A percentile compares a stretch with the other conserved stretches of the same genome.
phyloP scores from a whole-genome alignment of 805 yeast genomes.

The Sungouiella blattae region DNA sequence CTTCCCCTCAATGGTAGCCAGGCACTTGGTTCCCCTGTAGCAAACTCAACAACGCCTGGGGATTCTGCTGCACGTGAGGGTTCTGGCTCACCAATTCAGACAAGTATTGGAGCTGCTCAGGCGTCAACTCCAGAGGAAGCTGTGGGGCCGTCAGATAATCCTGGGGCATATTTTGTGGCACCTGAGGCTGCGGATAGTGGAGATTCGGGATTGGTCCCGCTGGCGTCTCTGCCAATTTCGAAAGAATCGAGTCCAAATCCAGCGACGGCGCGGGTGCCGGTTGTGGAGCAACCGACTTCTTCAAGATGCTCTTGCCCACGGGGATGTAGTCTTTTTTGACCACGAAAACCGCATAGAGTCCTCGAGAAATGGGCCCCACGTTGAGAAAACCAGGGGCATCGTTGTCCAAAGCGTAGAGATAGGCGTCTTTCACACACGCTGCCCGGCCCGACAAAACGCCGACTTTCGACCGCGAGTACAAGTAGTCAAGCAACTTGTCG shows the following conservation, averaged over 20 bases:
- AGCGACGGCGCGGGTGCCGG: slow-evolving; percentile 5
- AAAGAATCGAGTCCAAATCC: slow-evolving; percentile 23
- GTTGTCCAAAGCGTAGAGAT: slow-evolving; percentile 43
- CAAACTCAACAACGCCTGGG: slow-evolving; percentile 14
- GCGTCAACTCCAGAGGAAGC: slow-evolving; percentile 6
- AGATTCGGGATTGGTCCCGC: slow-evolving; percentile 2
- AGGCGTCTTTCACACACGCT: slow-evolving; percentile 58
- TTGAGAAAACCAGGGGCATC: slow-evolving; percentile 4
- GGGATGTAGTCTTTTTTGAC: slow-evolving; percentile 36
- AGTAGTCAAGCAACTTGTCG: slow-evolving; percentile 40
- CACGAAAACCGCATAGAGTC: slow-evolving; percentile 29
- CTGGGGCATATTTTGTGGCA: not conserved
- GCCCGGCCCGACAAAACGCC: slow-evolving; percentile 59
- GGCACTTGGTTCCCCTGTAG: slow-evolving; percentile 8
- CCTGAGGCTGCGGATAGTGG: not conserved
- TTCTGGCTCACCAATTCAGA: slow-evolving; percentile 15
- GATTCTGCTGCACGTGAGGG: slow-evolving; percentile 15
- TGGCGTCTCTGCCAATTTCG: slow-evolving; percentile 20
- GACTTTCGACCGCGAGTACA: slow-evolving; percentile 43
- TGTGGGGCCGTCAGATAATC: not conserved
- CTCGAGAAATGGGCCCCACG: slow-evolving; percentile 1
- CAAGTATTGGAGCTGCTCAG: slow-evolving; percentile 13
- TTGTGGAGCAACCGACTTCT: slow-evolving; percentile 8
- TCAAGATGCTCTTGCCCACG: slow-evolving; percentile 19
- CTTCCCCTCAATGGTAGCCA: slow-evolving; percentile 3